Evolutionary conservation across 352 stramenopile species (phyloP), one percentile per base, ranked within the genome.

Genomic region (Globisporangium sylvaticum): DNA sequence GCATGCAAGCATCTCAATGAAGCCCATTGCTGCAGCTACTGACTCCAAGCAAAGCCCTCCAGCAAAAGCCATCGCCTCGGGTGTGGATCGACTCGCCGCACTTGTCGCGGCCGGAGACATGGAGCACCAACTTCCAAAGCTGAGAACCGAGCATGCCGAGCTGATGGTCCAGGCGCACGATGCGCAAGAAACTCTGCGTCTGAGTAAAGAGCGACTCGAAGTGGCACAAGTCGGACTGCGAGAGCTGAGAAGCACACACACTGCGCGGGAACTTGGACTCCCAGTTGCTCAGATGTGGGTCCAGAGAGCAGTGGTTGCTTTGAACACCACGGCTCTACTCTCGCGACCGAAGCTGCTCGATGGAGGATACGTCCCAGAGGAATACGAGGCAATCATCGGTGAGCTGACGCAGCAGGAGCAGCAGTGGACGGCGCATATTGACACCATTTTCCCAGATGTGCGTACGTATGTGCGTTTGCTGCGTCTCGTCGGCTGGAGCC

Each of bases 401-500:
- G 71, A 81, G 63, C 67, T 82, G 25, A 56, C 44, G 4, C 58
- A 54, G 24, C 61, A 15, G 1, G 37, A 59, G 29, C 69, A 63
- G 34, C 31, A 50, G 24, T 22, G 68, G 32, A 54, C 46, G 1
- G 57, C 57, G 42, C 66, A 69, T 12, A 90, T 95, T 32, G 74
- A 87, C n/a, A 71, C 83, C 58, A 66, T 84, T 5, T 96, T 95
- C 52, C 81, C 87, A 10, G 80, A 87, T 52, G 84, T 95, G 1
- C 76, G 77, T 14, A 73, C 80, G 44, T 90, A 90, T 44, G 74
- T 80, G 25, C 85, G 86, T 3, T 68, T 94, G 53, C 62, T 96
- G 54, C 83, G 82, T 31, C 58, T 78, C 20, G 84, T 91, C 6
- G 78, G 84, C 6, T 96, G 88, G 88, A 89, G 74, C 39, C 69